These are phyloP conservation scores for Botrytis paeoniae DNA, from an alignment of 2,329 filamentous ascomycete species.

Conservation along the genomic window DNA sequence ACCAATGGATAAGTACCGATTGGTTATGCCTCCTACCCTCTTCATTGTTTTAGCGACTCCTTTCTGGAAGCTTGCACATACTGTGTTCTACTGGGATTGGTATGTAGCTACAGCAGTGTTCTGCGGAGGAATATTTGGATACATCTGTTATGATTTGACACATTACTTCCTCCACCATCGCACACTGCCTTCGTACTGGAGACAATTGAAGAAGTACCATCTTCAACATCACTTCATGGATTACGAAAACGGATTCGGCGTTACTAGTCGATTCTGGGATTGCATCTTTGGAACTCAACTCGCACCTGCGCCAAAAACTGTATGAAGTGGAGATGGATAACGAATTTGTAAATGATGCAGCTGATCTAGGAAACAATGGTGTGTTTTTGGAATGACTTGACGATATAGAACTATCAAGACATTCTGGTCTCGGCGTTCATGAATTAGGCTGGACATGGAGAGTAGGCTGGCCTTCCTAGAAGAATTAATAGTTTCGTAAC, in stretches of 20 bases:
- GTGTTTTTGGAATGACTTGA: conserved; percentile 26
- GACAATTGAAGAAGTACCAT: conserved; percentile 93
- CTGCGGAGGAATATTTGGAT: conserved; percentile 91
- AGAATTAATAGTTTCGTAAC: conserved; percentile 14
- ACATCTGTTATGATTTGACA: conserved; percentile 93
- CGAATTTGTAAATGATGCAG: conserved; percentile 12
- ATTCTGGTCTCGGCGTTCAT: conserved; percentile 11
- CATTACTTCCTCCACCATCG: conserved; percentile 98
- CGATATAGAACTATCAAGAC: conserved; percentile 25
- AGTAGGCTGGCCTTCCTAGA: conserved; percentile 23
- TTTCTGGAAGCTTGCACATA: conserved; percentile 88
- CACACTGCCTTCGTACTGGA: conserved; percentile 87
- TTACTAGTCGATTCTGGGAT: conserved; percentile 97
- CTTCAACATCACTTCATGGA: conserved; percentile 96
- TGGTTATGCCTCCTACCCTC: conserved; percentile 93
- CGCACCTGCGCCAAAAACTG: conserved; percentile 34
- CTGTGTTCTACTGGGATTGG: conserved; percentile 82
- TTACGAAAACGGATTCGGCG: conserved; percentile 95
- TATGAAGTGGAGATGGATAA: conserved; percentile 18
- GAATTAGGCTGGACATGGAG: not conserved
- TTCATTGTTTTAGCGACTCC: conserved; percentile 81
- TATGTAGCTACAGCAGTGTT: conserved; percentile 73
- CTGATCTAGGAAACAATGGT: not conserved
- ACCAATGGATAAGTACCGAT: conserved; percentile 96
- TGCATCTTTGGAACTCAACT: conserved; percentile 86